Base-by-base conservation (phyloP, 768 basidiomycete genomes). In the Leucosporidium yakuticum region DNA sequence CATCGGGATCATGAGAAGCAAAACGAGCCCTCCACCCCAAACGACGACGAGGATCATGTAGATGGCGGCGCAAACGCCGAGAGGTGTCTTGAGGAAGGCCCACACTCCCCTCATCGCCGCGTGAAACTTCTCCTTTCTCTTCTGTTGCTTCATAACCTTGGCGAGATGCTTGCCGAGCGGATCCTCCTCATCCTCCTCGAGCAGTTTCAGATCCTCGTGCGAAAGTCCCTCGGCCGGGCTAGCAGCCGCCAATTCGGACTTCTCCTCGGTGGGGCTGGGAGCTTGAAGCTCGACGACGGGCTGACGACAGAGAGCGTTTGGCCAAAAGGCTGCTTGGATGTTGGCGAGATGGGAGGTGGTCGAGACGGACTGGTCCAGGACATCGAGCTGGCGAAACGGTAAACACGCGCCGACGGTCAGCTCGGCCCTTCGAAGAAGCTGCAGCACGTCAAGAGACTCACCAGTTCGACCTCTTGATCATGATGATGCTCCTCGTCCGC, bases 31-130 rank as follows among this genome's bases (percentile, higher is more conserved):
- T 56, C 25, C 55, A 7, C 55, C 55, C 19, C n/a, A 23, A 7
- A 29, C 19, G 0, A 87, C 87, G 49, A 87, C 85, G 51, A 85
- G 77, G 76, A 91, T 88, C 89, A 78, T 91, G 29, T 61, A 91
- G 15, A 91, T 84, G 11, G 84, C 88, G 4, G 85, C 84, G 44
- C 88, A 79, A 48, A 87, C 53, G 23, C 62, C 62, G 20, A 63
- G 20, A 8, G 62, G 62, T 23, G 62, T 63, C 54, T 63, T 63
- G 53, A 63, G 51, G 62, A 63, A 63, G 4, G 62, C 23, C 62
- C 51, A 54, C 27, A 54, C 39, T 23, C 62, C 62, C 25, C n/a
- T 19, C 15, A 39, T 23, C 25, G 44, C 62, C n/a, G 19, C 27
- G 6, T 32, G n/a, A 17, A 25, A 11, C 51, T 55, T 23, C n/a